phyloP scores from a whole-genome alignment of 352 stramenopile genomes.

The Phytopythium aichiense region DNA sequence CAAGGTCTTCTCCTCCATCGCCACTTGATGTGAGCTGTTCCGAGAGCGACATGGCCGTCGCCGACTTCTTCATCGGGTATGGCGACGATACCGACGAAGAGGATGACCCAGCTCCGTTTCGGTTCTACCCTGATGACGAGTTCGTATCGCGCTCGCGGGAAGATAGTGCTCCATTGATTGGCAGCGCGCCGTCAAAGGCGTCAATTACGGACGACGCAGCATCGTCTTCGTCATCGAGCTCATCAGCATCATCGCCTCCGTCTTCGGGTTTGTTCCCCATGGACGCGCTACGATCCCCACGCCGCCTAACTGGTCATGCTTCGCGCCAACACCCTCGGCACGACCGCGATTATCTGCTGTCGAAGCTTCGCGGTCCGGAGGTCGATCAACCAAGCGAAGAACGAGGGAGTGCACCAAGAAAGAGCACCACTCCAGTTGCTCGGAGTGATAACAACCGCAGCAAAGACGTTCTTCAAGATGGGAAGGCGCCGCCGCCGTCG shows the following conservation, averaged over 20 bases:
- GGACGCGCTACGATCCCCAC: background rate
- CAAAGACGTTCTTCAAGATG: background rate
- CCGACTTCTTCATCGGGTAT: conserved; percentile 4
- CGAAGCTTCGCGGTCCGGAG: background rate
- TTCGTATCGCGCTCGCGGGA: background rate
- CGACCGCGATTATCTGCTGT: background rate
- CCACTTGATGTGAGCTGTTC: background rate
- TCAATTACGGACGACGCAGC: background rate
- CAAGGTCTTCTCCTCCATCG: background rate
- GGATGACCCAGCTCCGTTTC: background rate
- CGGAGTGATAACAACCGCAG: background rate
- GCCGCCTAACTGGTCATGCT: background rate
- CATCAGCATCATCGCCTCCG: conserved; percentile 1
- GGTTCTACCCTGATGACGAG: background rate
- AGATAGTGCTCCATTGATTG: background rate
- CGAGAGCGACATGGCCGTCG: background rate
- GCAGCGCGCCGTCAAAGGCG: background rate
- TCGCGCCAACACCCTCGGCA: background rate
- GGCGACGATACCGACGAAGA: conserved; percentile 8
- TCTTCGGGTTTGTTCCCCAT: background rate
- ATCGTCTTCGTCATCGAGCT: background rate
- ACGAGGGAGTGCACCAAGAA: background rate
- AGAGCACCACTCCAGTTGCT: background rate
- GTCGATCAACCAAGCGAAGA: background rate
- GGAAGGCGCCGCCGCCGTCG: background rate